Evolutionary conservation across 495 filamentous ascomycete species (phyloP).

Genomic region (Neohortaea acidophila): DNA sequence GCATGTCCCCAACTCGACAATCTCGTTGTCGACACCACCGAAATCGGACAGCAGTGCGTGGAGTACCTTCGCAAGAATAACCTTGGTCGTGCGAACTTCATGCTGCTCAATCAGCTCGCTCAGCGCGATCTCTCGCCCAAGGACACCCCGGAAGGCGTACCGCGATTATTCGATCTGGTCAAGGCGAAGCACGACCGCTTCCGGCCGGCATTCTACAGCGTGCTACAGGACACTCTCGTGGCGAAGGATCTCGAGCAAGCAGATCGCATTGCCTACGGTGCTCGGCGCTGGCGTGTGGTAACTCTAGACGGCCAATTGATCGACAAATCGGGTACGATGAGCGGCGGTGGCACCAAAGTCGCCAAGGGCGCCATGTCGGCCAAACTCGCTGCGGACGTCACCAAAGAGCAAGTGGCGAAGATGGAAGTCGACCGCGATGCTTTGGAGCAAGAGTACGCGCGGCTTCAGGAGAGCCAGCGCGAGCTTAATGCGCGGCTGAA

Average conservation of each 20-base stretch:
- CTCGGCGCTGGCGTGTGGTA: conserved; percentile 84
- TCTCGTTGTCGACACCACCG: conserved; percentile 87
- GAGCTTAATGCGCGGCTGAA: conserved; percentile 59
- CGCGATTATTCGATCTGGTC: conserved; percentile 83
- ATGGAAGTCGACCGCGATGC: conserved; percentile 75
- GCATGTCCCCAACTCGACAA: conserved; percentile 85
- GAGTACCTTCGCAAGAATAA: conserved; percentile 96
- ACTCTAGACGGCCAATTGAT: conserved; percentile 91
- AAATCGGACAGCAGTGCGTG: conserved; percentile 91
- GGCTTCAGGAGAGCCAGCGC: conserved; percentile 64
- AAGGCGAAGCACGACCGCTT: conserved; percentile 78
- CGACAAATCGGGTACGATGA: conserved; percentile 96
- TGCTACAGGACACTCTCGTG: conserved; percentile 84
- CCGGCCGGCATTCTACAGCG: conserved; percentile 82
- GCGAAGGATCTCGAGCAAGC: conserved; percentile 85
- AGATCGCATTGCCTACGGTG: conserved; percentile 90
- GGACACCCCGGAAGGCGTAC: conserved; percentile 80
- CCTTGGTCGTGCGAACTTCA: conserved; percentile 92
- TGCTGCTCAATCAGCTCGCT: conserved; percentile 76
- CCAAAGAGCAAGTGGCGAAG: conserved; percentile 74
- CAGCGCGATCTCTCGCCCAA: conserved; percentile 59
- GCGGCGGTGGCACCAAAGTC: conserved; percentile 77
- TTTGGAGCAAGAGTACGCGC: conserved; percentile 61
- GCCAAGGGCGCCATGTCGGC: conserved; percentile 89
- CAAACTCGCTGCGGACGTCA: conserved; percentile 70